Base-by-base conservation (phyloP, 2,329 filamentous ascomycete species). In the Ophidiomyces ophidiicola region DNA sequence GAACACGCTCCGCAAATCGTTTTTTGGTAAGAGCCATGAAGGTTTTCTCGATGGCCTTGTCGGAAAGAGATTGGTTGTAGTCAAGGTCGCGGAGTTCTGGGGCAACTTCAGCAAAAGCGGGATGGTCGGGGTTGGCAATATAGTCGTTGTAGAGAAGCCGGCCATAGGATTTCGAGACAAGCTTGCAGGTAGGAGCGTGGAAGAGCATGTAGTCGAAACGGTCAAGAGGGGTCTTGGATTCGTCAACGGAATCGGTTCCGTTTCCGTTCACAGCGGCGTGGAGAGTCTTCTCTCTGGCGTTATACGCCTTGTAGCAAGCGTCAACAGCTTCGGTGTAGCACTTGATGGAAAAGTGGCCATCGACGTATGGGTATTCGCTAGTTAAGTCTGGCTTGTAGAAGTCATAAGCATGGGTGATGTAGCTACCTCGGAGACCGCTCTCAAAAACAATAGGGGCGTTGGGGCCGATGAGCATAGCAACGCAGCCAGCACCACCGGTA, bases 111-210 rank as follows among this genome's bases (percentile, higher is more conserved):
- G 74, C 73, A 55, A 88, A 90, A 41, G 69, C 69, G 32, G 78
- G 63, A 60, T 71, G 68, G 46, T 76, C 69, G 33, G 82, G 75
- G 60, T 85, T 72, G 59, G 68, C 66, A 24, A 88, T 71, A 69
- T 80, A 90, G 66, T 90, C 83, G 59, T 88, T 84, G 72, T 90
- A 90, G 42, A 88, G 69, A 48, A 90, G 71, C 50, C 83, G 80
- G 44, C 75, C 83, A 58, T 86, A 90, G 12, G 81, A 86, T 69
- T 90, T 90, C 57, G 81, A 70, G 45, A 90, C 83, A 42, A 86
- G 71, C 70, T 90, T 90, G 79, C 83, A 90, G 47, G 78, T 88
- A 28, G 83, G 83, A 12, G 83, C 72, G 62, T 90, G 83, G 76
- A 87, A 90, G 44, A 77, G 63, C 58, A 90, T 64, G 67, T 85